These are phyloP conservation scores for Tulasnella calospora DNA, from an alignment of 768 basidiomycete species.

Conservation along the genomic window DNA sequence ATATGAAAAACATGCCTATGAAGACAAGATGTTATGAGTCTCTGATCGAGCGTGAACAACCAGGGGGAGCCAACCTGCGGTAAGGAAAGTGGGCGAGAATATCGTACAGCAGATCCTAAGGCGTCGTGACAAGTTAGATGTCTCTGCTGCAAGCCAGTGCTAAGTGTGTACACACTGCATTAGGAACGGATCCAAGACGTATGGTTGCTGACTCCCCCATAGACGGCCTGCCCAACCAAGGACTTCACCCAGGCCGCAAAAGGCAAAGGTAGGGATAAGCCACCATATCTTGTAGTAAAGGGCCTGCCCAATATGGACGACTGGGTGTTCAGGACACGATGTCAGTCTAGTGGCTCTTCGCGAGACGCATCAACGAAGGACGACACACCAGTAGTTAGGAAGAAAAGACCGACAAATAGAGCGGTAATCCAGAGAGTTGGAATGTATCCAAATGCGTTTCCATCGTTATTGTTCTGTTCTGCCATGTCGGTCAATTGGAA, in stretches of 20 bases:
- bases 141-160: too few species aligned
- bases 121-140: neutral
- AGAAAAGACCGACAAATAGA: constrained; percentile 43
- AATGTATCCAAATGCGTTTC: constrained; percentile 42
- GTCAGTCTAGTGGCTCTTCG: neutral
- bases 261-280: constrained; percentile 22
- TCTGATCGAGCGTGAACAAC: neutral
- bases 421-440: constrained; percentile 41
- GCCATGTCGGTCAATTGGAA: neutral
- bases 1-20: constrained; percentile 22
- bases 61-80: constrained; percentile 8
- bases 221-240: constrained; percentile 24
- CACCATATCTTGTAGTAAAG: constrained; percentile 19
- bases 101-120: constrained; percentile 15
- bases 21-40: neutral
- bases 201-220: constrained; percentile 17
- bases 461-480: neutral
- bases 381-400: constrained; percentile 15
- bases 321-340: neutral
- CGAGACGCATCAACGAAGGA: neutral
- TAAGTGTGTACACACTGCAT: constrained; percentile 17
- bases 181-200: constrained; percentile 16
- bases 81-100: constrained; percentile 24
- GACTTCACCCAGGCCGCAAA: constrained; percentile 23
- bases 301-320: constrained; percentile 11